Evolutionary conservation across 495 filamentous ascomycete genomes (phyloP).

Genomic region (Aspergillus conjunctus): DNA sequence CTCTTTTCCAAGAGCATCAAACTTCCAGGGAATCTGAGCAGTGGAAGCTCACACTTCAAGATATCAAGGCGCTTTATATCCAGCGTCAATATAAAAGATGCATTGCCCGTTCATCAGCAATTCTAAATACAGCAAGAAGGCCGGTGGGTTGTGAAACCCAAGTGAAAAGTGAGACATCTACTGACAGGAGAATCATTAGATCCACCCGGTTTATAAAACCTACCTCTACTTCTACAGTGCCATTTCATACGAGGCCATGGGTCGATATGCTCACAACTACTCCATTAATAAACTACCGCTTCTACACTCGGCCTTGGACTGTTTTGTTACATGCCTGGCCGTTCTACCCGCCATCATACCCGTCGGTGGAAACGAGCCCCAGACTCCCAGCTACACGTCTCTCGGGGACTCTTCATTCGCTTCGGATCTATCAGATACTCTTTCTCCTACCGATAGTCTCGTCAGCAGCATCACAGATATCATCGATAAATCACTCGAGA

Average conservation of each 20-base stretch:
- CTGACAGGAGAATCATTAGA: constrained; percentile 26
- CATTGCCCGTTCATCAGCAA: constrained; percentile 34
- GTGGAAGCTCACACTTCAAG: constrained; percentile 37
- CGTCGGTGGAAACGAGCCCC: not conserved
- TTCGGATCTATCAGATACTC: constrained; percentile 11
- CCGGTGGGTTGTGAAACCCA: constrained; percentile 29
- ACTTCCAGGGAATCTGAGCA: constrained; percentile 24
- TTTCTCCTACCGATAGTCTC: constrained; percentile 23
- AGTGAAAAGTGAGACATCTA: constrained; percentile 1
- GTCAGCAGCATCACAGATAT: constrained; percentile 29
- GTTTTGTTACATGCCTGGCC: constrained; percentile 29
- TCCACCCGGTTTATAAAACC: constrained; percentile 38
- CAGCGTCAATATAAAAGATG: constrained; percentile 51
- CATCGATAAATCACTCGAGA: constrained; percentile 29
- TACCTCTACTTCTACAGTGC: constrained; percentile 52
- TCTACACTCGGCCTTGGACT: constrained; percentile 37
- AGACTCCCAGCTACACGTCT: constrained; percentile 13
- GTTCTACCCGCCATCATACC: constrained; percentile 25
- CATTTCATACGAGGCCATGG: constrained; percentile 47
- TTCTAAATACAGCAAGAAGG: constrained; percentile 30
- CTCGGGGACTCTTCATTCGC: constrained; percentile 11
- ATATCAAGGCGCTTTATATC: constrained; percentile 42
- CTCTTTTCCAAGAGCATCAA: constrained; percentile 20
- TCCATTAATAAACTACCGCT: constrained; percentile 43
- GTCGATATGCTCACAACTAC: constrained; percentile 43